Evolutionary conservation across 1,139 yeast species (phyloP).

Genomic region (Hyphopichia wangnamkhiaoensis): DNA sequence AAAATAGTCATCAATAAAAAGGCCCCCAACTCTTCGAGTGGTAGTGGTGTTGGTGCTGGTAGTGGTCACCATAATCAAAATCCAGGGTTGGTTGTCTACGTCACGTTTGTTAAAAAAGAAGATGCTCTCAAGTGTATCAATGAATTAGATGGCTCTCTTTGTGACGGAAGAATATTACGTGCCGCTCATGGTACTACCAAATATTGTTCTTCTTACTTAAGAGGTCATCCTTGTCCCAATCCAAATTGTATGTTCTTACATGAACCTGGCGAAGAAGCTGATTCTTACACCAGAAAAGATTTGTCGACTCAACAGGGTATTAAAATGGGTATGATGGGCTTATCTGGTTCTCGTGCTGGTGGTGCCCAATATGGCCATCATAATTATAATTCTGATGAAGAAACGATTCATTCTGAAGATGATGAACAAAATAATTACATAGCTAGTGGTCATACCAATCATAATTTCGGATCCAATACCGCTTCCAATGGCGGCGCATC

Average conservation of each 20-base stretch:
- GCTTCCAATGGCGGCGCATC: conserved; percentile 16
- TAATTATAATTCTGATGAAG: conserved; percentile 21
- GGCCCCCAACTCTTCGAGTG: conserved; percentile 42
- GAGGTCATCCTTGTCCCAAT: conserved; percentile 96
- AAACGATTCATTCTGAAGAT: conserved; percentile 15
- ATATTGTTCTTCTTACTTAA: conserved; percentile 90
- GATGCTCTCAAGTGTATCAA: conserved; percentile 93
- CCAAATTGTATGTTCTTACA: conserved; percentile 99
- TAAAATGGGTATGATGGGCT: conserved; percentile 54
- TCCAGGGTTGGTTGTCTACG: conserved; percentile 93
- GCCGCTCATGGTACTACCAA: conserved; percentile 99
- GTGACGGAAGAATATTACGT: conserved; percentile 82
- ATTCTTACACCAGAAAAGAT: conserved; percentile 91
- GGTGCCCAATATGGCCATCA: conserved; percentile 6
- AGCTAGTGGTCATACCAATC: conserved; percentile 6
- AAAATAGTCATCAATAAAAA: conserved; percentile 92
- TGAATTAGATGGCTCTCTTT: conserved; percentile 90
- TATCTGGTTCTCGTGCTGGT: conserved; percentile 18
- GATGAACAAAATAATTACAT: conserved; percentile 7
- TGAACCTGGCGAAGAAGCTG: conserved; percentile 99
- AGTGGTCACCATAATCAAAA: conserved; percentile 45
- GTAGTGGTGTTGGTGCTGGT: conserved; percentile 18
- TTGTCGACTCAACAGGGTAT: conserved; percentile 78
- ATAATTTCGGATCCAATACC: conserved; percentile 9
- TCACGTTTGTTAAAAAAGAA: conserved; percentile 88